Conservation (phyloP, 495 filamentous ascomycete species). For the Hyphodiscus hymeniophilus region DNA sequence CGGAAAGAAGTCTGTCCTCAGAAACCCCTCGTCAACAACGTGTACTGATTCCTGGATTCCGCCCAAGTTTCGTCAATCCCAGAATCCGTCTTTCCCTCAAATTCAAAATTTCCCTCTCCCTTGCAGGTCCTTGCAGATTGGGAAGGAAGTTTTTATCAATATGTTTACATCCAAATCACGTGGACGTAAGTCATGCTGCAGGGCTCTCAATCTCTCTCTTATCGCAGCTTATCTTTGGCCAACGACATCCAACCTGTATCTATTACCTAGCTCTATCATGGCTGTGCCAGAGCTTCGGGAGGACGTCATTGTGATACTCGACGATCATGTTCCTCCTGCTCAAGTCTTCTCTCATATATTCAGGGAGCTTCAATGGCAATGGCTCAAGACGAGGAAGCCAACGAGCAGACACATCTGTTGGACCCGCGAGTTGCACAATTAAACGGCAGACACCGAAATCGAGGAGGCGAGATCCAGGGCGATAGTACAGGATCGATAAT, state of each 20-base stretch:
- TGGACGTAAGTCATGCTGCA: too few relatives aligned
- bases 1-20: too few relatives aligned
- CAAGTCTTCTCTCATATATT: neutral
- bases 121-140: too few relatives aligned
- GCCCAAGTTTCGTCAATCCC: too few relatives aligned
- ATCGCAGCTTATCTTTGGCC: too few relatives aligned
- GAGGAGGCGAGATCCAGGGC: neutral
- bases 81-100: too few relatives aligned
- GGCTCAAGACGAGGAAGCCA: constrained; percentile 14
- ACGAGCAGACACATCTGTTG: constrained; percentile 12
- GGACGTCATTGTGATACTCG: neutral
- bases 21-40: too few relatives aligned
- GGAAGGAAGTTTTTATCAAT: too few relatives aligned
- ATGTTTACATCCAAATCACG: too few relatives aligned
- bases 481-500: constrained; percentile 12
- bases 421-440: constrained; percentile 5
- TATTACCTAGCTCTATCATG: neutral
- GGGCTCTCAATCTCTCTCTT: too few relatives aligned
- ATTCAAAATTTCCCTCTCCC: too few relatives aligned
- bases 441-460: neutral
- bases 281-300: neutral
- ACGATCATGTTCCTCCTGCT: neutral
- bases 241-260: neutral
- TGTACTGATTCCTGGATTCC: too few relatives aligned
- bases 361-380: neutral